Conservation (phyloP, 1,284 basidiomycete species). For the Gomphus bonarii region DNA sequence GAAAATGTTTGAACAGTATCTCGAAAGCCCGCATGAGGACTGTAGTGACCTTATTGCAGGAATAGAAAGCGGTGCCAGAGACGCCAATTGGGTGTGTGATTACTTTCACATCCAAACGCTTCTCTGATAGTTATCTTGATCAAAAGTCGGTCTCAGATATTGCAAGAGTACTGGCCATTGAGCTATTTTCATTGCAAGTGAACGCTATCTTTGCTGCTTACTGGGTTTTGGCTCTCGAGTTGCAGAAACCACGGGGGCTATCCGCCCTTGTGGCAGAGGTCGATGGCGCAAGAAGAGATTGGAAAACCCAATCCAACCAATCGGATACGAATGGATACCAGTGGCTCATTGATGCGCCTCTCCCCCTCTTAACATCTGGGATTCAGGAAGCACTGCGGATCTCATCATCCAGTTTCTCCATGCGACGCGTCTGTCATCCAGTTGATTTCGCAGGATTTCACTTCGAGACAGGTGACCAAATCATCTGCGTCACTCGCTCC, state of each 20-base stretch:
- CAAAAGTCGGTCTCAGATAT: not conserved
- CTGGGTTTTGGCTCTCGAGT: conserved; percentile 14
- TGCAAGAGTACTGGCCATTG: conserved; percentile 11
- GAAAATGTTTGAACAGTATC: conserved; percentile 19
- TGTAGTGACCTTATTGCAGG: not conserved
- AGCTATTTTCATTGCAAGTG: conserved; percentile 24
- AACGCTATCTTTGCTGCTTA: conserved; percentile 22
- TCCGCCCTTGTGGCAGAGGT: conserved; percentile 20
- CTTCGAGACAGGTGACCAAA: conserved; percentile 16
- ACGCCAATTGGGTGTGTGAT: not conserved
- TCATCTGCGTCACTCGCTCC: conserved; percentile 20
- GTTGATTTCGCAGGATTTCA: conserved; percentile 16
- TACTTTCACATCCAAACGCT: not conserved
- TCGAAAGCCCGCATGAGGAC: conserved; percentile 15
- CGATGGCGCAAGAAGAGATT: conserved; percentile 14
- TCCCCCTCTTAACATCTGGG: conserved; percentile 21
- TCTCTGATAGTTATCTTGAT: not conserved
- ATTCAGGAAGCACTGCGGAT: conserved; percentile 26
- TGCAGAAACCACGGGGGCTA: conserved; percentile 21
- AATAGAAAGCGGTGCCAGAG: not conserved
- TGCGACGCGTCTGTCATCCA: conserved; percentile 19
- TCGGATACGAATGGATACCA: not conserved
- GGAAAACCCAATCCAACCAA: conserved; percentile 2
- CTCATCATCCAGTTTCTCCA: conserved; percentile 21
- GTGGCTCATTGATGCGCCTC: conserved; percentile 9